Conservation (phyloP, 1,284 basidiomycete species). For the Malassezia equina region DNA sequence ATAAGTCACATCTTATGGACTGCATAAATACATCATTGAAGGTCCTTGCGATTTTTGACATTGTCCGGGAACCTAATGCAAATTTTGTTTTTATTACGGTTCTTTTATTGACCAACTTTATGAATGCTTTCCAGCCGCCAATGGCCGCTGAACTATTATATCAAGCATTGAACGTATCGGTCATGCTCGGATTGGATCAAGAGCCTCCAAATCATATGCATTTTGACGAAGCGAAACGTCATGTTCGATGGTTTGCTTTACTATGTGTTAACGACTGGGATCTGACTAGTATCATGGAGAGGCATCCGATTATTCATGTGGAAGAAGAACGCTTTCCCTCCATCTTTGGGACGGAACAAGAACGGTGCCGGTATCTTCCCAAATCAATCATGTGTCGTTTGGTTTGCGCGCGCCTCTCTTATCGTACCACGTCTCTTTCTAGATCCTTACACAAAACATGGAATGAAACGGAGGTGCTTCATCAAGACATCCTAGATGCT, state of each 20-base stretch:
- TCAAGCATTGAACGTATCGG: background rate
- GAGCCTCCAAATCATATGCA: background rate
- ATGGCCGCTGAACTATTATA: background rate
- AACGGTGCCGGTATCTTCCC: background rate
- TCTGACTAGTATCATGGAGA: background rate
- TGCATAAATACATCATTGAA: background rate
- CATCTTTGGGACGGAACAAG: background rate
- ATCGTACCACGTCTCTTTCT: background rate
- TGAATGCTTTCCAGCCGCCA: background rate
- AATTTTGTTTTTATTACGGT: background rate
- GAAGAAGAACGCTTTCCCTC: background rate
- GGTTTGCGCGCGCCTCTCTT: background rate
- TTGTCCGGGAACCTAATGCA: background rate
- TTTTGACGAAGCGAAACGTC: background rate
- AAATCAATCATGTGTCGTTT: background rate
- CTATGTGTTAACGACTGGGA: background rate
- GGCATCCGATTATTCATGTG: background rate
- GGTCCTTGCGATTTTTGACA: background rate
- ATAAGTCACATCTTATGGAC: background rate
- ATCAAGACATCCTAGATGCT: background rate
- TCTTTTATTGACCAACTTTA: background rate
- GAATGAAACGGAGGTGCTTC: background rate
- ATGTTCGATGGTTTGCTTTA: background rate
- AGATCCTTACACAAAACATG: background rate
- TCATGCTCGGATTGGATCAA: background rate